A percentile compares a stretch with the other conserved stretches of the same genome.
Evolutionary conservation across 2,329 filamentous ascomycete species (phyloP).

Genomic region (Trichoderma atroviride): DNA sequence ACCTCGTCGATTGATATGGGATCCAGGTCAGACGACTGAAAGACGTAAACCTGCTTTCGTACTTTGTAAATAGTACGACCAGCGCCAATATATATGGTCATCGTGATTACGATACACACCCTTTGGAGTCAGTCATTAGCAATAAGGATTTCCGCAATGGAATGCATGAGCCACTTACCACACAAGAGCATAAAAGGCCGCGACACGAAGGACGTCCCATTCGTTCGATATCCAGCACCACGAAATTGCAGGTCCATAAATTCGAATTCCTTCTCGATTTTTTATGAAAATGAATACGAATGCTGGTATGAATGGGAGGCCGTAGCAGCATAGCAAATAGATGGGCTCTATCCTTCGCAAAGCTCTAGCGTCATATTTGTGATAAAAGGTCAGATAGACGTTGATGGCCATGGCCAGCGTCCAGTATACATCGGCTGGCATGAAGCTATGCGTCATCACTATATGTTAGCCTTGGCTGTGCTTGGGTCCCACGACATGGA

Average conservation of each 20-base stretch:
- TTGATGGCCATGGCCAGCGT: slow-evolving; percentile 78
- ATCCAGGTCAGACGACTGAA: slow-evolving; percentile 43
- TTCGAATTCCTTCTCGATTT: slow-evolving; percentile 48
- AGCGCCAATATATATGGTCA: slow-evolving; percentile 47
- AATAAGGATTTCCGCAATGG: background rate
- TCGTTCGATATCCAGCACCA: slow-evolving; percentile 74
- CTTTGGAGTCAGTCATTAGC: slow-evolving; percentile 15
- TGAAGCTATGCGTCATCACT: slow-evolving; percentile 59
- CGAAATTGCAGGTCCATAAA: slow-evolving; percentile 72
- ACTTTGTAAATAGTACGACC: slow-evolving; percentile 65
- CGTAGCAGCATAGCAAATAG: slow-evolving; percentile 69
- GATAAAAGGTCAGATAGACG: slow-evolving; percentile 77
- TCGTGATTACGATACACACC: slow-evolving; percentile 27
- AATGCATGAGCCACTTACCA: slow-evolving; percentile 42
- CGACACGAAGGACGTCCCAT: slow-evolving; percentile 70
- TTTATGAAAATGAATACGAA: slow-evolving; percentile 65
- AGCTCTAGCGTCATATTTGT: slow-evolving; percentile 63
- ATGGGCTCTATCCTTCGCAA: slow-evolving; percentile 67
- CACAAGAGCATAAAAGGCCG: slow-evolving; percentile 69
- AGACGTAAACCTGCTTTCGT: slow-evolving; percentile 57
- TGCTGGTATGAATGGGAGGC: slow-evolving; percentile 66
- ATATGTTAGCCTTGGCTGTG: slow-evolving; percentile 1
- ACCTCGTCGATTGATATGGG: slow-evolving; percentile 45
- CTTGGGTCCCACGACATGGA: background rate
- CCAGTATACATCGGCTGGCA: slow-evolving; percentile 72